These are phyloP conservation scores for Knufia fluminis DNA, from an alignment of 2,329 filamentous ascomycete species.

Conservation along the genomic window DNA sequence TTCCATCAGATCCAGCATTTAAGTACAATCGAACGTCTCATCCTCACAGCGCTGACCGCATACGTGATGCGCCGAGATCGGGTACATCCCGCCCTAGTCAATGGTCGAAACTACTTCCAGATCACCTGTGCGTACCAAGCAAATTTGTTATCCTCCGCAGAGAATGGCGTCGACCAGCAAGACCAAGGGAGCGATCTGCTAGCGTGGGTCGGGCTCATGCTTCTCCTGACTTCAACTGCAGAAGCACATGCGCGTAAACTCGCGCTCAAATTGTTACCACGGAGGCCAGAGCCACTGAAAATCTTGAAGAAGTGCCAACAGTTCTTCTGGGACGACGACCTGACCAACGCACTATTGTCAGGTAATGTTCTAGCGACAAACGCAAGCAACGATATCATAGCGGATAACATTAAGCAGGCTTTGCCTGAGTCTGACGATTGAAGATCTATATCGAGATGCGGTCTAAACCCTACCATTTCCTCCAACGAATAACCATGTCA, in stretches of 20 bases:
- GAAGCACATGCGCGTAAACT: background rate
- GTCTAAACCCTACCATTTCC: too few species aligned
- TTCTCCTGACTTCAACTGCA: background rate
- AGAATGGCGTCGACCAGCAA: background rate
- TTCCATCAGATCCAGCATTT: background rate
- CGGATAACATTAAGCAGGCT: background rate
- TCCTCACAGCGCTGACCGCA: background rate
- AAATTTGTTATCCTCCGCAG: background rate
- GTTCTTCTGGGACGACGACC: conserved; percentile 3
- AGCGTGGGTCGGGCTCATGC: background rate
- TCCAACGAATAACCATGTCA: too few species aligned
- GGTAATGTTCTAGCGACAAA: background rate
- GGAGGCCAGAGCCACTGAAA: background rate
- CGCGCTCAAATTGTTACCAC: background rate
- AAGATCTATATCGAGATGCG: background rate
- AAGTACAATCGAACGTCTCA: background rate
- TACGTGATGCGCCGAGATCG: background rate
- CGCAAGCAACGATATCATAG: conserved; percentile 1
- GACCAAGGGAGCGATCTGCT: background rate
- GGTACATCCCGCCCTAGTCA: background rate
- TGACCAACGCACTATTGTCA: background rate
- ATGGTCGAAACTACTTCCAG: background rate
- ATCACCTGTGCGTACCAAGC: background rate
- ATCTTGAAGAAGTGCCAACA: background rate
- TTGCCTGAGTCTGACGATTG: background rate